Evolutionary conservation across 2,329 filamentous ascomycete genomes (phyloP).

Genomic region (Penicillium sp.): DNA sequence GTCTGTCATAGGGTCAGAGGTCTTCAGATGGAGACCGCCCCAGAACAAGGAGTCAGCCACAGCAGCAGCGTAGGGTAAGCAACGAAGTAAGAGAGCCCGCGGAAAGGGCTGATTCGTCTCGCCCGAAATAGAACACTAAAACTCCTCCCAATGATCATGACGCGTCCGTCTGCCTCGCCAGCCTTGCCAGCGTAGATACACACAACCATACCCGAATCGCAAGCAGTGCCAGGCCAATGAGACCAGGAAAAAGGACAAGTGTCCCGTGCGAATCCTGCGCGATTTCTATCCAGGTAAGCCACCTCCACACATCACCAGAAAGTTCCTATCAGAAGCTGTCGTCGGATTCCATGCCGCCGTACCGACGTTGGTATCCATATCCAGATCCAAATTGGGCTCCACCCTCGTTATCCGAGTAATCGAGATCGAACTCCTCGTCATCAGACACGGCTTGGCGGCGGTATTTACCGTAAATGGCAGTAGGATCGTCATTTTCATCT

Average conservation of each 20-base stretch:
- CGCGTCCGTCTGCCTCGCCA: background rate
- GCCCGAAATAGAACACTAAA: background rate
- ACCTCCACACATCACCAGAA: background rate
- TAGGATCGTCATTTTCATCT: slow-evolving; percentile 45
- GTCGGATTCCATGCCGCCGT: slow-evolving; percentile 27
- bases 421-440: slow-evolving; percentile 45
- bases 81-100: background rate
- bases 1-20: background rate
- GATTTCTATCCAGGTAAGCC: background rate
- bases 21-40: background rate
- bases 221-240: background rate
- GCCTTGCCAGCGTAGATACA: background rate
- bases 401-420: slow-evolving; percentile 35
- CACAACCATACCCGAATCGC: background rate
- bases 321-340: slow-evolving; percentile 11
- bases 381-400: slow-evolving; percentile 22
- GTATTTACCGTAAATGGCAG: slow-evolving; percentile 41
- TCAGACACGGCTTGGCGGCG: slow-evolving; percentile 41
- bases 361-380: slow-evolving; percentile 21
- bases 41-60: background rate
- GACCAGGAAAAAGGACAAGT: background rate
- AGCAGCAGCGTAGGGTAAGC: background rate
- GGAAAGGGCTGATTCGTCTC: background rate
- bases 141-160: background rate
- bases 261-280: background rate